Percentiles rank a stretch among this genome's conserved stretches.
Conservation (phyloP, 2,329 filamentous ascomycete species). For the Microsporum canis region DNA sequence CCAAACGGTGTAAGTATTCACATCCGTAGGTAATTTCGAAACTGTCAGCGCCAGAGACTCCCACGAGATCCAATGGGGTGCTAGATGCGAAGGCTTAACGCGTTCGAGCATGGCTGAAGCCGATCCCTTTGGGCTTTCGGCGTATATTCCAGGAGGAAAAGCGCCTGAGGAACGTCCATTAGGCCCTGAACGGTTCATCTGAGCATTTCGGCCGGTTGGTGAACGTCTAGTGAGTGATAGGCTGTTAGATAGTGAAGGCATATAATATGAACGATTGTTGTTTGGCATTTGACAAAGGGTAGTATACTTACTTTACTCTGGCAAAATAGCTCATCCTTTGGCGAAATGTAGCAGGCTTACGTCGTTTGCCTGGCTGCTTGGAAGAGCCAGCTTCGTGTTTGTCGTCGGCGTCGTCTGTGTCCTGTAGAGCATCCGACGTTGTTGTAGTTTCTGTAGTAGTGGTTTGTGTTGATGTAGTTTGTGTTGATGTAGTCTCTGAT, state of each 20-base stretch:
- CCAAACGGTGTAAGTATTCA: slow-evolving; percentile 37
- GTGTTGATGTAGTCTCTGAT: background rate
- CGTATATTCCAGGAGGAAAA: background rate
- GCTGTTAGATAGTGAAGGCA: background rate
- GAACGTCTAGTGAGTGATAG: background rate
- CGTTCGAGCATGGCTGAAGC: slow-evolving; percentile 4
- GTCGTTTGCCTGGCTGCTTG: background rate
- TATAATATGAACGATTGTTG: background rate
- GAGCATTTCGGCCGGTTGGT: background rate
- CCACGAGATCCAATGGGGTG: slow-evolving; percentile 29
- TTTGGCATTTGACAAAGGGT: background rate
- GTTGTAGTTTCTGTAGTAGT: background rate
- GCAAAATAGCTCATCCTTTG: background rate
- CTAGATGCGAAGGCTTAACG: slow-evolving; percentile 4
- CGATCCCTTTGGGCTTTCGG: background rate
- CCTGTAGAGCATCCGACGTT: too few relatives aligned
- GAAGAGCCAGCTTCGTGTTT: background rate
- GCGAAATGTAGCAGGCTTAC: background rate
- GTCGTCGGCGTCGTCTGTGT: too few relatives aligned
- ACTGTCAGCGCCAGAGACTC: slow-evolving; percentile 30
- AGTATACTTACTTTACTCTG: background rate
- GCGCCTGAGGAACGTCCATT: background rate
- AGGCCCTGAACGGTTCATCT: background rate
- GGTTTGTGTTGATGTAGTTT: background rate
- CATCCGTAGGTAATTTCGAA: slow-evolving; percentile 24